Conservation (phyloP, 169 alveolate genomes). For the Cyclospora cayetanensis region DNA sequence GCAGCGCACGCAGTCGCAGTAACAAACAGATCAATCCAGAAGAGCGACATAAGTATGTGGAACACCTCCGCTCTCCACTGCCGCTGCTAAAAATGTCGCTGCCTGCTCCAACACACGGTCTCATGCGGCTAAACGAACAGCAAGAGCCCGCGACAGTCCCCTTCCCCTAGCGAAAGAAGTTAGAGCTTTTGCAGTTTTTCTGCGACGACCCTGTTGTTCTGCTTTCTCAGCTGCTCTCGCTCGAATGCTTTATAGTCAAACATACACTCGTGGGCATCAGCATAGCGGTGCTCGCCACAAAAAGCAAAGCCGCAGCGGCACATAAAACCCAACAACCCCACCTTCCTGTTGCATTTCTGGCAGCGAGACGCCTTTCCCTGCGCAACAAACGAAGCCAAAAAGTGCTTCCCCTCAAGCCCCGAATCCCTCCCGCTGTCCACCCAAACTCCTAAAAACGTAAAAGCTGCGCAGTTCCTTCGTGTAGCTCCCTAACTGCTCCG, state of each 20-base stretch:
- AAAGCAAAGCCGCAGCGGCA: conserved; percentile 93
- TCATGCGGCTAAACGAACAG: too few species aligned
- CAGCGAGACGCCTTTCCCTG: conserved; percentile 84
- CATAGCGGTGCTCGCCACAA: conserved; percentile 94
- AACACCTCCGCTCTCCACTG: too few species aligned
- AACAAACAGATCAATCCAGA: neutral
- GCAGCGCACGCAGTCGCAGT: neutral
- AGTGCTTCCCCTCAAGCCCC: too few species aligned
- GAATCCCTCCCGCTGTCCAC: neutral
- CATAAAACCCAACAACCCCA: conserved; percentile 92
- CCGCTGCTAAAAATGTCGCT: neutral
- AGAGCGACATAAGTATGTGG: neutral
- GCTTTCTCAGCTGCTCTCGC: conserved; percentile 87
- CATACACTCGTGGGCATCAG: conserved; percentile 92
- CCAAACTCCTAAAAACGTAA: neutral
- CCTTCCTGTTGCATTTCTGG: conserved; percentile 87
- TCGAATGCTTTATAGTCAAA: conserved; percentile 91
- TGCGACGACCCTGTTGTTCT: conserved; percentile 90
- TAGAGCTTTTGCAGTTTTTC: conserved; percentile 91
- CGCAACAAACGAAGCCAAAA: neutral
- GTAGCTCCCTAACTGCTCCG: neutral
- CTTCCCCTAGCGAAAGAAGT: too few species aligned
- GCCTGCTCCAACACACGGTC: too few species aligned
- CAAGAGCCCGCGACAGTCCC: too few species aligned
- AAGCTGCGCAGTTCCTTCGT: neutral